Evolutionary conservation across 2,329 filamentous ascomycete genomes (phyloP).

Genomic region (Colletotrichum acutatum): DNA sequence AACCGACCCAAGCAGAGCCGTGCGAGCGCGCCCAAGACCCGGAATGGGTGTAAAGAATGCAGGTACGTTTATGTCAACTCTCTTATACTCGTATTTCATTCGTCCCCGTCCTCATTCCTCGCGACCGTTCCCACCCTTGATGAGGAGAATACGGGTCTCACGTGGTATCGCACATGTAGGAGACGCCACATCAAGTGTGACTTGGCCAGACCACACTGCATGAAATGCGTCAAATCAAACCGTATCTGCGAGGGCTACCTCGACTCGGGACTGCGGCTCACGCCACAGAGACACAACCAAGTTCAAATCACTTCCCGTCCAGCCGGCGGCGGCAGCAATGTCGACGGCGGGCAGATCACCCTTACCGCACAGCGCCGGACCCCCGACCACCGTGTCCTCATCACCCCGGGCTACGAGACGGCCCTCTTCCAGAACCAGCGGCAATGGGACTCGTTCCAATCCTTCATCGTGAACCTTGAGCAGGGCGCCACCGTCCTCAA

Average conservation of each 20-base stretch:
- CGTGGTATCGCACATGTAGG: neutral
- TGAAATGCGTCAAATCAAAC: slow-evolving; percentile 43
- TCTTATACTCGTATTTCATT: neutral
- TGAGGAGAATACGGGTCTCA: neutral
- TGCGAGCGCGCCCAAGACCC: slow-evolving; percentile 21
- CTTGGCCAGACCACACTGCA: slow-evolving; percentile 52
- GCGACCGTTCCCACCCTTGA: neutral
- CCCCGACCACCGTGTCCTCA: neutral
- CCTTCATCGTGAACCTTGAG: slow-evolving; percentile 12
- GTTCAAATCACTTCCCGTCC: neutral
- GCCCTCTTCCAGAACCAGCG: slow-evolving; percentile 19
- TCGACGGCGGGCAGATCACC: neutral
- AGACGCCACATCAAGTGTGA: slow-evolving; percentile 57
- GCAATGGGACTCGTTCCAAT: slow-evolving; percentile 26
- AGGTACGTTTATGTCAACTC: slow-evolving; percentile 13
- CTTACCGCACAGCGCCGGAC: neutral
- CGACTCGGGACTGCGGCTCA: neutral
- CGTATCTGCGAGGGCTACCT: slow-evolving; percentile 21
- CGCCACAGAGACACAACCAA: neutral
- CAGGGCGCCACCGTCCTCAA: slow-evolving; percentile 14
- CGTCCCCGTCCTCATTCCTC: neutral
- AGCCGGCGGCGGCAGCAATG: no score
- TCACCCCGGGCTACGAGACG: slow-evolving; percentile 12
- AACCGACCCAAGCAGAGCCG: slow-evolving; percentile 19
- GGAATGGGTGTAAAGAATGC: slow-evolving; percentile 32